These are phyloP conservation scores for Candida silvicultrix DNA, from an alignment of 805 yeast genomes.

Conservation along the genomic window DNA sequence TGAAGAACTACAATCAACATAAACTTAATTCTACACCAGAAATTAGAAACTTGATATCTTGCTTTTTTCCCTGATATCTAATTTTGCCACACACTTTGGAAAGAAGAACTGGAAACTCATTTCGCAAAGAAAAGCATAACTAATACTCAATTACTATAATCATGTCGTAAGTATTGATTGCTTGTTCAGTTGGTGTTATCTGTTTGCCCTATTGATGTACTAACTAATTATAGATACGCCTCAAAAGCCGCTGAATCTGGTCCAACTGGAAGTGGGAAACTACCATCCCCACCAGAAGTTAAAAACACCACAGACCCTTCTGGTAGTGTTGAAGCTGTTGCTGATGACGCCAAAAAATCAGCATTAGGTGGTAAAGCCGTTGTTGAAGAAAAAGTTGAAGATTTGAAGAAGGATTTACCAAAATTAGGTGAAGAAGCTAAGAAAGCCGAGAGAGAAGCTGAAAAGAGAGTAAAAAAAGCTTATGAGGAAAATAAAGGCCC, in stretches of 20 bases:
- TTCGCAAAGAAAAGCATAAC: neutral
- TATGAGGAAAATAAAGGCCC: constrained; percentile 24
- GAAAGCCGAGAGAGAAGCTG: constrained; percentile 29
- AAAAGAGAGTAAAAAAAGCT: constrained; percentile 26
- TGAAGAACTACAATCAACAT: too few species aligned
- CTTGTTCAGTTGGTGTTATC: too few species aligned
- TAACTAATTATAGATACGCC: constrained; percentile 7
- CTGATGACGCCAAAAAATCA: constrained; percentile 11
- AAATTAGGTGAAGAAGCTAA: constrained; percentile 20
- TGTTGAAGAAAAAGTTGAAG: constrained; percentile 21
- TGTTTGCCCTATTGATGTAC: too few species aligned
- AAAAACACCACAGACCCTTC: constrained; percentile 12
- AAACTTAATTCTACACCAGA: neutral
- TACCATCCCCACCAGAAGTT: constrained; percentile 7
- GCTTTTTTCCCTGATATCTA: neutral
- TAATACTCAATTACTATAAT: neutral
- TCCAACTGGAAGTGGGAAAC: constrained; percentile 3
- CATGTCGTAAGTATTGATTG: constrained; percentile 1
- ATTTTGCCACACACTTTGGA: neutral
- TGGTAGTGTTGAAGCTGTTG: constrained; percentile 13
- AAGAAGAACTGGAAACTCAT: too few species aligned
- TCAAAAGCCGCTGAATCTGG: constrained; percentile 8
- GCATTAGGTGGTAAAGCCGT: constrained; percentile 14
- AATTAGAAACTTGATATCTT: neutral
- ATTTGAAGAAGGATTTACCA: constrained; percentile 21